These are phyloP conservation scores for Stachybotrys elegans DNA, from an alignment of 2,329 filamentous ascomycete species.

Conservation along the genomic window DNA sequence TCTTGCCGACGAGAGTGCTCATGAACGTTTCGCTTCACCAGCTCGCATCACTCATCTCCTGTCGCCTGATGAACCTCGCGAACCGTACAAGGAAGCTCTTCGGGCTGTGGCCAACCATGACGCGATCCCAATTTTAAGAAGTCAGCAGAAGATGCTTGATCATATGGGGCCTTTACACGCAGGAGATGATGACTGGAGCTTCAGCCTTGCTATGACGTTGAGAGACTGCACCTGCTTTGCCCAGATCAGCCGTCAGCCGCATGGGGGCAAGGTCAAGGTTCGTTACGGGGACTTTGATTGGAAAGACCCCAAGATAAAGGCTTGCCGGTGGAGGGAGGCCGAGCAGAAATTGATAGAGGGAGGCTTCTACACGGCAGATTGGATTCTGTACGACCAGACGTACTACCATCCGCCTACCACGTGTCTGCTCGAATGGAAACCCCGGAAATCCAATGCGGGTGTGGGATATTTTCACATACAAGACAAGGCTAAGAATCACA, in stretches of 20 bases:
- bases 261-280: slow-evolving; percentile 35
- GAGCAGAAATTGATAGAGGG: slow-evolving; percentile 59
- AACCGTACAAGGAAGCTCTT: slow-evolving; percentile 17
- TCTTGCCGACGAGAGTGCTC: slow-evolving; percentile 47
- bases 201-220: slow-evolving; percentile 72
- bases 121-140: slow-evolving; percentile 27
- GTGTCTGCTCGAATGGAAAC: slow-evolving; percentile 26
- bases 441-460: slow-evolving; percentile 7
- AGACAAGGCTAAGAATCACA: no score
- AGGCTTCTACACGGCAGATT: slow-evolving; percentile 60
- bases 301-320: slow-evolving; percentile 64
- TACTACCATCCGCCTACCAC: slow-evolving; percentile 31
- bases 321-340: slow-evolving; percentile 61
- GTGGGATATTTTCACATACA: slow-evolving; percentile 15
- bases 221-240: slow-evolving; percentile 75
- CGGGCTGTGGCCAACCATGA: slow-evolving; percentile 25
- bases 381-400: slow-evolving; percentile 25
- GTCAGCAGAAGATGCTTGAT: slow-evolving; percentile 37
- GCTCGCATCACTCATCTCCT: slow-evolving; percentile 32
- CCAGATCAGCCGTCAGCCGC: slow-evolving; percentile 38
- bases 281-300: slow-evolving; percentile 73
- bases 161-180: slow-evolving; percentile 36
- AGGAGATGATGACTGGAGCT: slow-evolving; percentile 37
- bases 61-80: slow-evolving; percentile 23
- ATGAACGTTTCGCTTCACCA: slow-evolving; percentile 37